These are phyloP conservation scores for Fonsecaea monophora DNA, from an alignment of 2,329 filamentous ascomycete species.

Conservation along the genomic window DNA sequence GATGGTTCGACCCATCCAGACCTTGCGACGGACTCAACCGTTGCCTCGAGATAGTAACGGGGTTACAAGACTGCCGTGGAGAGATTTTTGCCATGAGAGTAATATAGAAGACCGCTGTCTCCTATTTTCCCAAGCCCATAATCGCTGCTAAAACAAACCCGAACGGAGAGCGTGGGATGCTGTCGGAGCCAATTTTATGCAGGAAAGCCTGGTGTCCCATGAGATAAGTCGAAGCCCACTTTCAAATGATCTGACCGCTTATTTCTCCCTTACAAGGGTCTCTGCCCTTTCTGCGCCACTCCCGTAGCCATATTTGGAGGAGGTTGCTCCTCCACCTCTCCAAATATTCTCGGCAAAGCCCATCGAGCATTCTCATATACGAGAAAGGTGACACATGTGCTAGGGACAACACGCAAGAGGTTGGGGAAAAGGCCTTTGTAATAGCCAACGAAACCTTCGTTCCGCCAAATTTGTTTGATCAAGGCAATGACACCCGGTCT, in stretches of 20 bases:
- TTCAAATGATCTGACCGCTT: constrained; percentile 7
- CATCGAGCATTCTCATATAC: constrained; percentile 94
- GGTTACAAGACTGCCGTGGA: not conserved
- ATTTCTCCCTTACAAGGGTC: constrained; percentile 17
- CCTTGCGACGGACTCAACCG: not conserved
- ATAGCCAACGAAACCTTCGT: constrained; percentile 82
- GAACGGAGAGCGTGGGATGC: constrained; percentile 5
- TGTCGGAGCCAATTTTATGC: constrained; percentile 9
- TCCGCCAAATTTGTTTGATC: constrained; percentile 72
- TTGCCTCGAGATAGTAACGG: constrained; percentile 9
- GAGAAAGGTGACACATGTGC: constrained; percentile 94
- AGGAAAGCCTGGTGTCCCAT: constrained; percentile 8
- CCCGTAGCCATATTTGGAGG: not conserved
- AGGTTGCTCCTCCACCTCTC: constrained; percentile 14
- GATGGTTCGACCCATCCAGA: not conserved
- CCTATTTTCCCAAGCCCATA: not conserved
- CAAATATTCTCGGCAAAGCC: constrained; percentile 36
- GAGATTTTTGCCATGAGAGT: not conserved
- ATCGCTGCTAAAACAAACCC: not conserved
- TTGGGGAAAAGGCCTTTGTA: constrained; percentile 91
- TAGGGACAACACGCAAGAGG: constrained; percentile 87
- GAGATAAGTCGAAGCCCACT: not conserved
- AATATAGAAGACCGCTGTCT: not conserved
- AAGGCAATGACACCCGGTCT: constrained; percentile 70
- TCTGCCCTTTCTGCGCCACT: constrained; percentile 23